Conservation (phyloP, 805 yeast genomes). For the Millerago galiae region DNA sequence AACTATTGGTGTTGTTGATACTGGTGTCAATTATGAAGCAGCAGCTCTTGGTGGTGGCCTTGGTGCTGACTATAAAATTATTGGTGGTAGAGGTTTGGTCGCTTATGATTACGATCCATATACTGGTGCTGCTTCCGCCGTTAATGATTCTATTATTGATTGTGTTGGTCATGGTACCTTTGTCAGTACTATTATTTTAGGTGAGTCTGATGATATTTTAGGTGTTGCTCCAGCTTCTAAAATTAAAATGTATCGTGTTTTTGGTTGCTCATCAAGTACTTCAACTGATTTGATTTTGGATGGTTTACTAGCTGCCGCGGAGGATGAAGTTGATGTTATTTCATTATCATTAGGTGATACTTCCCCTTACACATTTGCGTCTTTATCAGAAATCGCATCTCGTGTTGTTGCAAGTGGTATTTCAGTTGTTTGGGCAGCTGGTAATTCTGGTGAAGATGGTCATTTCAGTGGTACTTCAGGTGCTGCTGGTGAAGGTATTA, state of each 20-base stretch:
- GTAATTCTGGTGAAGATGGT: background rate
- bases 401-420: slow-evolving; percentile 14
- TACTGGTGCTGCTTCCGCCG: slow-evolving; percentile 9
- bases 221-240: slow-evolving; percentile 17
- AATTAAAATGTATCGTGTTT: slow-evolving; percentile 13
- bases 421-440: slow-evolving; percentile 9
- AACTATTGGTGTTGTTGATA: slow-evolving; percentile 7
- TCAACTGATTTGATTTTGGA: slow-evolving; percentile 12
- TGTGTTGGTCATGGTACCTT: slow-evolving; percentile 18
- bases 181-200: slow-evolving; percentile 12
- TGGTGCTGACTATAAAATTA: slow-evolving; percentile 8
- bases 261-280: slow-evolving; percentile 8
- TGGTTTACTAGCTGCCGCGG: slow-evolving; percentile 12
- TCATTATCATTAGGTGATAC: slow-evolving; percentile 11
- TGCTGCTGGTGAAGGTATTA: slow-evolving; percentile 10
- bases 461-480: slow-evolving; percentile 1
- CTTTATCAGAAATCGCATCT: slow-evolving; percentile 8
- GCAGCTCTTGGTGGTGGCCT: slow-evolving; percentile 9
- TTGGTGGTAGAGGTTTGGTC: slow-evolving; percentile 12
- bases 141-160: slow-evolving; percentile 10
- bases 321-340: slow-evolving; percentile 11
- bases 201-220: slow-evolving; percentile 2
- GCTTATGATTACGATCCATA: slow-evolving; percentile 7
- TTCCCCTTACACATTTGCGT: background rate
- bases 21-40: slow-evolving; percentile 7